phyloP scores from a whole-genome alignment of 768 basidiomycete species.

The Butyriboletus loyo region DNA sequence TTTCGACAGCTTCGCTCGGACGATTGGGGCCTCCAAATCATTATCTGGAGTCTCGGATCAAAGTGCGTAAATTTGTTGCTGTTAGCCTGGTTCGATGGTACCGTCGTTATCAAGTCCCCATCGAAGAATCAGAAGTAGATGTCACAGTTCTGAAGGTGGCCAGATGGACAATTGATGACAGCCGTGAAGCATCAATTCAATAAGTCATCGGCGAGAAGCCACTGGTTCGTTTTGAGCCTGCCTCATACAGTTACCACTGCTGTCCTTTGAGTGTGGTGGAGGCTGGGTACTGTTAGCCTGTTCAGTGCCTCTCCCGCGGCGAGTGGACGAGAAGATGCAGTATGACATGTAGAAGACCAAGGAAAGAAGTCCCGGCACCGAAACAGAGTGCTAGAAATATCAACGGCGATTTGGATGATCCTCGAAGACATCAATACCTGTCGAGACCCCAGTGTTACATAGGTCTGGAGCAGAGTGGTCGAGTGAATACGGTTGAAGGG shows the following conservation, averaged over 20 bases:
- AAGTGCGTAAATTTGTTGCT: neutral
- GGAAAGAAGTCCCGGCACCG: neutral
- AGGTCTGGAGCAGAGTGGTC: neutral
- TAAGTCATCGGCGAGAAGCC: neutral
- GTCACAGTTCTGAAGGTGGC: neutral
- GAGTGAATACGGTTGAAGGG: neutral
- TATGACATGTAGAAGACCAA: neutral
- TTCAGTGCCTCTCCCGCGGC: no score
- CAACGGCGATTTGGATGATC: neutral
- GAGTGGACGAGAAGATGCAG: no score
- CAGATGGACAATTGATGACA: neutral
- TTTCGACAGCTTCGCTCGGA: neutral
- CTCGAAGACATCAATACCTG: neutral
- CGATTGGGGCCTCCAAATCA: neutral
- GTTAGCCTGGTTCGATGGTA: neutral
- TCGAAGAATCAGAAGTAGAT: neutral
- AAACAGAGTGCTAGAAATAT: neutral
- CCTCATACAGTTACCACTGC: no score
- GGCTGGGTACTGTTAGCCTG: neutral
- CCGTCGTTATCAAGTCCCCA: neutral
- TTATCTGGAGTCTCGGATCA: neutral
- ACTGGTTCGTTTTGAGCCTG: neutral
- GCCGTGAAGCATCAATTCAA: neutral
- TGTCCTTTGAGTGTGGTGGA: neutral
- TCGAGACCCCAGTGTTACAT: neutral